Conservation (phyloP, 2,329 filamentous ascomycete species). For the Fusarium gaditjirri region DNA sequence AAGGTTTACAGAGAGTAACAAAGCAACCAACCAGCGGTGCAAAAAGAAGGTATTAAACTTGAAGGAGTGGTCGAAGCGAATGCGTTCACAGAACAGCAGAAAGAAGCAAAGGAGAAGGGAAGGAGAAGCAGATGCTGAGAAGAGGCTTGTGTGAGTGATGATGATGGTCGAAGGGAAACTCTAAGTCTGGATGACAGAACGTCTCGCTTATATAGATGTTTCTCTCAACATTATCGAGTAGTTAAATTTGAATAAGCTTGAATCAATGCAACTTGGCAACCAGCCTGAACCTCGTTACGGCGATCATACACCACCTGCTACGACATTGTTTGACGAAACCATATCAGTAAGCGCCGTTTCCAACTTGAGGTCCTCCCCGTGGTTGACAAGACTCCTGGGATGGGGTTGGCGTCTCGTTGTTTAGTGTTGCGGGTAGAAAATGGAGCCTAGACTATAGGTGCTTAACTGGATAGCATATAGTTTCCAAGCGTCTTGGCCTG, state of each 20-base stretch:
- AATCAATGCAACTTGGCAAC: slow-evolving; percentile 15
- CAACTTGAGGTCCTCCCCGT: neutral
- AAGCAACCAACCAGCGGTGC: slow-evolving; percentile 39
- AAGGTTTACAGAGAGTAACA: slow-evolving; percentile 16
- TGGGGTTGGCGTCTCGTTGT: slow-evolving; percentile 2
- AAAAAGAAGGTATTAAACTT: slow-evolving; percentile 27
- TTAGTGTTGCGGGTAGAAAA: neutral
- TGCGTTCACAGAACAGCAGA: slow-evolving; percentile 47
- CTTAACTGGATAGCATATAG: slow-evolving; percentile 4
- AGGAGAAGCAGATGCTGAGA: slow-evolving; percentile 11
- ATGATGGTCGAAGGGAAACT: slow-evolving; percentile 18
- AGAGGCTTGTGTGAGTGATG: slow-evolving; percentile 30
- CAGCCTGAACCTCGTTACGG: slow-evolving; percentile 2
- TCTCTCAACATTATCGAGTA: slow-evolving; percentile 6
- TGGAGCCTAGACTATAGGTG: slow-evolving; percentile 1
- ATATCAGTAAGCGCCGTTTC: slow-evolving; percentile 19
- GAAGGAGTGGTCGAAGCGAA: slow-evolving; percentile 42
- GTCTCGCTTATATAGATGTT: slow-evolving; percentile 39
- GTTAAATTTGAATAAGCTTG: slow-evolving; percentile 34
- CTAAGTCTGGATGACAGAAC: slow-evolving; percentile 15
- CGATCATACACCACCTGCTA: slow-evolving; percentile 34
- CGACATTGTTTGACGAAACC: slow-evolving; percentile 10
- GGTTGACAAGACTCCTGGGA: neutral
- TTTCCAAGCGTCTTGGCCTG: neutral
- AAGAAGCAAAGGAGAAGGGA: slow-evolving; percentile 26